A percentile compares a stretch with the other conserved stretches of the same genome.
Evolutionary conservation across 305 asterid genomes (phyloP).

Genomic region (Fraxinus ornus): DNA sequence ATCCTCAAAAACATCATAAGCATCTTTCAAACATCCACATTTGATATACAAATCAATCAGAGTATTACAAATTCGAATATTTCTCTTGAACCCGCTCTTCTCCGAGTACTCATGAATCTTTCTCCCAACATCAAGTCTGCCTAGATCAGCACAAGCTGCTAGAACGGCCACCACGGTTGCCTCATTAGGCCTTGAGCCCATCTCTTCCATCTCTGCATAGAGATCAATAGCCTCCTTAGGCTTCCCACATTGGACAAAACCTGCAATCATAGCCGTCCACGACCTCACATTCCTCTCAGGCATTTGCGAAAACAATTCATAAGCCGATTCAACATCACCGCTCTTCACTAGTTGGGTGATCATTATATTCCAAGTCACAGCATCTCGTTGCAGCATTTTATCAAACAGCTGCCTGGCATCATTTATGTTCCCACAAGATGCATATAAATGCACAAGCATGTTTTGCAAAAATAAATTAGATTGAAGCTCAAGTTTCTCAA

Average conservation of each 20-base stretch:
- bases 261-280: slow-evolving; percentile 68
- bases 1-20: slow-evolving; percentile 40
- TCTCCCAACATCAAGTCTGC: slow-evolving; percentile 61
- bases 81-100: slow-evolving; percentile 35
- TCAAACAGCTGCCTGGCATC: slow-evolving; percentile 49
- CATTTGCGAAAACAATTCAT: slow-evolving; percentile 48
- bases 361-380: slow-evolving; percentile 74
- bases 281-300: slow-evolving; percentile 63
- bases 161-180: slow-evolving; percentile 65
- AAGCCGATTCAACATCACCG: slow-evolving; percentile 50
- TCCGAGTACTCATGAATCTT: slow-evolving; percentile 46
- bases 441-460: slow-evolving; percentile 46
- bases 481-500: slow-evolving; percentile 52
- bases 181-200: slow-evolving; percentile 50
- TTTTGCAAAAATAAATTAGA: slow-evolving; percentile 47
- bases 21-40: slow-evolving; percentile 57
- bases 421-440: slow-evolving; percentile 45
- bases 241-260: slow-evolving; percentile 57
- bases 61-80: slow-evolving; percentile 49
- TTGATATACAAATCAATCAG: slow-evolving; percentile 61
- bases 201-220: slow-evolving; percentile 52
- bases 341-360: slow-evolving; percentile 47
- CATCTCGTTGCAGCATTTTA: slow-evolving; percentile 52
- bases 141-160: slow-evolving; percentile 68
- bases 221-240: slow-evolving; percentile 58